Base-by-base conservation (phyloP, 1,284 basidiomycete species). In the Melampsora larici-populina region DNA sequence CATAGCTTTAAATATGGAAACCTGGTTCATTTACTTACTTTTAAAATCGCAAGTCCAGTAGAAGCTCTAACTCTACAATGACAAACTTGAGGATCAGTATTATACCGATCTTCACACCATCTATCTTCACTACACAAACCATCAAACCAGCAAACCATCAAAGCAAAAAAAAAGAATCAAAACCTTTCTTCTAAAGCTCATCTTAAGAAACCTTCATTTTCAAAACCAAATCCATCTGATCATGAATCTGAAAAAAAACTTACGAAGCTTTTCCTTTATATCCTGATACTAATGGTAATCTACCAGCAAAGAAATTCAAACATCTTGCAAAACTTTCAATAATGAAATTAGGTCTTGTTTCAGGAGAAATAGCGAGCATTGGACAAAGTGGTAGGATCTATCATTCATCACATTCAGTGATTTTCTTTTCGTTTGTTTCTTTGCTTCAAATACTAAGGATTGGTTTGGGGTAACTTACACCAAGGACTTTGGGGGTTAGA, bases 31-130 rank as follows among this genome's bases (percentile, higher is more conserved):
- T 43, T 29, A 17, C 55, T 29, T 24, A 80, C 80, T 8, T 79
- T 26, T n/a, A 84, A 71, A 62, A 81, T 80, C 0, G 80, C 79
- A 6, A 83, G 68, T 0, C 83, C 83, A 0, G 83, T 82, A 1
- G 80, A 79, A 68, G 82, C 79, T 11, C 83, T 78, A 6, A 84
- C 75, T 62, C 80, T 81, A 31, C 81, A 81, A 21, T 80, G 79
- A 69, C 83, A 83, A 8, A 80, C 80, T 49, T 81, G 80, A 31
- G 75, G 75, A 66, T 78, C 75, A 21, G 9, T 8, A 21, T n/a
- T 36, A 63, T 63, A 78, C n/a, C 69, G 29, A 7, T 64, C 68
- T 46, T 70, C 67, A 43, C 24, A 26, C 67, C 60, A 70, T 13
- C 66, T 29, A 49, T 78, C 75, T 66, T 69, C 65, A 49, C 75